These are phyloP conservation scores for Nepenthes gracilis DNA, from an alignment of 148 eudicot genomes.

Conservation along the genomic window DNA sequence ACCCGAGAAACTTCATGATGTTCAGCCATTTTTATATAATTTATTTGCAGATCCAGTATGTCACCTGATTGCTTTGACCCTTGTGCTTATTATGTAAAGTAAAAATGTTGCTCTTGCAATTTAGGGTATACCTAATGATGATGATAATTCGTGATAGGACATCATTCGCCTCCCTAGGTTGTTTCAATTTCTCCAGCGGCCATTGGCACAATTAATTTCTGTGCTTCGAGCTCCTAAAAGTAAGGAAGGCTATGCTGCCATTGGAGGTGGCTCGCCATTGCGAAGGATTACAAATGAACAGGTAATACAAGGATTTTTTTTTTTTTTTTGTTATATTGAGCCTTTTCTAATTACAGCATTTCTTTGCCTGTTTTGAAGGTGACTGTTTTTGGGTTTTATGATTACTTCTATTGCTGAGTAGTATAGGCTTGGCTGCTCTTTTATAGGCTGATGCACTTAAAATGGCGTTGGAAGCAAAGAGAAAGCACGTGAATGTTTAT, in stretches of 20 bases:
- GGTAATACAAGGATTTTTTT: constrained; percentile 24
- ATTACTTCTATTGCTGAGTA: not conserved
- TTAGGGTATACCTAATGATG: constrained; percentile 3
- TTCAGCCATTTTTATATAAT: constrained; percentile 88
- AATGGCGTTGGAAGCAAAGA: constrained; percentile 57
- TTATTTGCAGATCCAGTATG: constrained; percentile 98
- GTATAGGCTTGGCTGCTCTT: constrained; percentile 2
- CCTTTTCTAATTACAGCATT: not conserved
- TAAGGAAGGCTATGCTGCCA: constrained; percentile 95
- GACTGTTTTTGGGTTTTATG: not conserved
- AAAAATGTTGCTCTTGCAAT: not conserved
- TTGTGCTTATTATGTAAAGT: not conserved
- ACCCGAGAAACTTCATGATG: constrained; percentile 86
- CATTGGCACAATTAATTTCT: constrained; percentile 83
- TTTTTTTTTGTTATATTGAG: not conserved
- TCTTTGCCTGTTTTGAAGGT: not conserved
- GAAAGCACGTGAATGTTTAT: constrained; percentile 61
- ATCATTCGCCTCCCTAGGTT: constrained; percentile 88
- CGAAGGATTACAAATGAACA: constrained; percentile 91
- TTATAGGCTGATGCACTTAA: constrained; percentile 73
- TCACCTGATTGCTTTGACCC: constrained; percentile 1
- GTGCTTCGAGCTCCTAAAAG: constrained; percentile 83
- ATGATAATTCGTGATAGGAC: constrained; percentile 41
- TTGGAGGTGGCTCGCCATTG: constrained; percentile 96
- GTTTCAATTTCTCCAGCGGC: constrained; percentile 80